Conservation (phyloP, 306 rosid species). For the Inga leiocalycina region DNA sequence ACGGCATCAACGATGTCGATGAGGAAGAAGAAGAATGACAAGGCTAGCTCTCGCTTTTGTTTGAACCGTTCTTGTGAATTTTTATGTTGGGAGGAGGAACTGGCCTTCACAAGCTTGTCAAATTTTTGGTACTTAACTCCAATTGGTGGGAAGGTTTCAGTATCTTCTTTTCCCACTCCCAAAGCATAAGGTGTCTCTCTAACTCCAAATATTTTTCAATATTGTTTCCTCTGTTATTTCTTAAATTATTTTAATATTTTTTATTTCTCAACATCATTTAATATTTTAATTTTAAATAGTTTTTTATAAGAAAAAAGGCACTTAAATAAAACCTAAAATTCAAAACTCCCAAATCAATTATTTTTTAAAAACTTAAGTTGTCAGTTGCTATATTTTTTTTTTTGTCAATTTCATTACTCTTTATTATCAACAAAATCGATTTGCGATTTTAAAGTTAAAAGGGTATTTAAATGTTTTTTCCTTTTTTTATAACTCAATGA, state of each 20-base stretch:
- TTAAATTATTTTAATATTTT: background rate
- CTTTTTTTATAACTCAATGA: too few species aligned
- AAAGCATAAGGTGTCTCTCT: slow-evolving; percentile 41
- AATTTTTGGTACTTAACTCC: slow-evolving; percentile 31
- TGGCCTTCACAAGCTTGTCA: slow-evolving; percentile 20
- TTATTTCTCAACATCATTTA: too few species aligned
- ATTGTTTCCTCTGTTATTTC: background rate
- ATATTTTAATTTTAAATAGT: too few species aligned
- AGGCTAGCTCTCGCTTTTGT: background rate
- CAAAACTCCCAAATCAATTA: too few species aligned
- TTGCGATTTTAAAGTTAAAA: too few species aligned
- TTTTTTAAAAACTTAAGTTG: too few species aligned
- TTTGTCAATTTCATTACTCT: too few species aligned
- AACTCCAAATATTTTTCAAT: background rate
- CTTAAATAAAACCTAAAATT: too few species aligned
- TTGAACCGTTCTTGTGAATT: slow-evolving; percentile 4
- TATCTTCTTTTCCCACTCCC: slow-evolving; percentile 70
- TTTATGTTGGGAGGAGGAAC: slow-evolving; percentile 19
- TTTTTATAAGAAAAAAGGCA: too few species aligned
- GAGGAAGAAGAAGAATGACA: background rate
- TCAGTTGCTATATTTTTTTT: too few species aligned
- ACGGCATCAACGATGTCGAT: slow-evolving; percentile 32
- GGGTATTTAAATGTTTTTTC: too few species aligned
- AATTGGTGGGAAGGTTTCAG: slow-evolving; percentile 66
- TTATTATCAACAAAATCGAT: too few species aligned